Evolutionary conservation across 805 yeast genomes (phyloP).

Genomic region (Suhomyces prunicola): DNA sequence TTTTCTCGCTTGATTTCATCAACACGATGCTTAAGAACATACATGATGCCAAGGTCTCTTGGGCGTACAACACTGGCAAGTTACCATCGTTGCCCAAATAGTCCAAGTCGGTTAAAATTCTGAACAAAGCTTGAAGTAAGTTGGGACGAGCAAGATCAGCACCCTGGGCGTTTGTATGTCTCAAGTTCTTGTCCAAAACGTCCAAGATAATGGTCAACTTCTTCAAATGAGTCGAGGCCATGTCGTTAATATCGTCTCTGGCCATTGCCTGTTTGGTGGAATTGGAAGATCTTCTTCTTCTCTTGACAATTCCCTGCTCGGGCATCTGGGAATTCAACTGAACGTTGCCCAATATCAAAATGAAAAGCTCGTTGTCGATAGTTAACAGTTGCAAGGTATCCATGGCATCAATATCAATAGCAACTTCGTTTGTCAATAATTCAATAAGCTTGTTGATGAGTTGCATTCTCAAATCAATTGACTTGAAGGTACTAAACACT

Average conservation of each 20-base stretch:
- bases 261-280: constrained; percentile 73
- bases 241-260: constrained; percentile 61
- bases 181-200: constrained; percentile 56
- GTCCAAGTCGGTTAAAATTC: constrained; percentile 68
- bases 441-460: constrained; percentile 49
- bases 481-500: constrained; percentile 53
- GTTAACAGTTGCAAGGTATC: constrained; percentile 53
- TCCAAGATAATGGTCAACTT: constrained; percentile 79
- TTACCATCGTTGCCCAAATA: constrained; percentile 89
- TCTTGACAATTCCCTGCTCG: constrained; percentile 57
- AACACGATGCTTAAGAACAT: constrained; percentile 66
- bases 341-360: constrained; percentile 55
- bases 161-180: constrained; percentile 20
- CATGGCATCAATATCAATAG: constrained; percentile 33
- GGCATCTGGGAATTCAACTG: constrained; percentile 51
- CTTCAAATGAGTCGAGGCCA: constrained; percentile 76
- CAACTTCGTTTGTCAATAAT: constrained; percentile 49
- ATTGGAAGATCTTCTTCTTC: constrained; percentile 79
- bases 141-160: constrained; percentile 38
- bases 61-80: constrained; percentile 85
- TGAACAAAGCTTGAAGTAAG: constrained; percentile 52
- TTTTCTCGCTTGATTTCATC: constrained; percentile 37
- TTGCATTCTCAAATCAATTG: constrained; percentile 53
- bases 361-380: constrained; percentile 55
- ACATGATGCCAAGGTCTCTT: constrained; percentile 85